A percentile compares a stretch with the other conserved stretches of the same genome.
Evolutionary conservation across 176 grass and related monocot species (phyloP).

Genomic region (Aegilops sharonensis): DNA sequence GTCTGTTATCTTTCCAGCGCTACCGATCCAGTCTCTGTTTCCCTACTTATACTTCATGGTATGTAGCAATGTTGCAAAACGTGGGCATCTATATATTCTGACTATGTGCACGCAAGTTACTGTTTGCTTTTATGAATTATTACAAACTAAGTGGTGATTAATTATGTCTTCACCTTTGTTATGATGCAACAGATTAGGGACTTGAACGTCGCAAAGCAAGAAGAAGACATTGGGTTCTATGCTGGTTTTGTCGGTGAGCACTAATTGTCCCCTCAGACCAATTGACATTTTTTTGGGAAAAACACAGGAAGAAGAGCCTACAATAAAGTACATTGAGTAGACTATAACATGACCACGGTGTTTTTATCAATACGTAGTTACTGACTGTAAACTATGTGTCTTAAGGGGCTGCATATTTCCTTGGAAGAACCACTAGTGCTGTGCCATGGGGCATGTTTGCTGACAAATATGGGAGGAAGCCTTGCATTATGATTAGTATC

Average conservation of each 20-base stretch:
- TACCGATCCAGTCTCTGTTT: constrained; percentile 52
- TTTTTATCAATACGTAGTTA: not conserved
- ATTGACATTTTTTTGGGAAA: not conserved
- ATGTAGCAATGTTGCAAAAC: not conserved
- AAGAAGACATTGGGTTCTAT: constrained; percentile 71
- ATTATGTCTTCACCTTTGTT: not conserved
- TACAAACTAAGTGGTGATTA: not conserved
- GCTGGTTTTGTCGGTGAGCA: constrained; percentile 72
- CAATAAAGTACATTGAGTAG: not conserved
- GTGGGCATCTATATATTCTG: not conserved
- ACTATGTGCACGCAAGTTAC: not conserved
- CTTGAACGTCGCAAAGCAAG: constrained; percentile 54
- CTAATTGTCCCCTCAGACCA: not conserved
- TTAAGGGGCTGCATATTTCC: constrained; percentile 60
- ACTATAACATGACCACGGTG: not conserved
- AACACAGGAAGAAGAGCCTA: not conserved
- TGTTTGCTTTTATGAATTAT: not conserved
- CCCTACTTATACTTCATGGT: constrained; percentile 81
- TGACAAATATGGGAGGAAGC: constrained; percentile 72
- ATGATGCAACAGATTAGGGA: constrained; percentile 54
- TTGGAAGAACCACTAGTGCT: constrained; percentile 54
- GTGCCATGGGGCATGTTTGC: constrained; percentile 72
- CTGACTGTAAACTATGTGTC: constrained; percentile 13
- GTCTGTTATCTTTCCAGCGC: constrained; percentile 38
- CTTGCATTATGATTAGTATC: constrained; percentile 55